These are phyloP conservation scores for Monosporascus sp. DNA, from an alignment of 2,329 filamentous ascomycete species.

Conservation along the genomic window DNA sequence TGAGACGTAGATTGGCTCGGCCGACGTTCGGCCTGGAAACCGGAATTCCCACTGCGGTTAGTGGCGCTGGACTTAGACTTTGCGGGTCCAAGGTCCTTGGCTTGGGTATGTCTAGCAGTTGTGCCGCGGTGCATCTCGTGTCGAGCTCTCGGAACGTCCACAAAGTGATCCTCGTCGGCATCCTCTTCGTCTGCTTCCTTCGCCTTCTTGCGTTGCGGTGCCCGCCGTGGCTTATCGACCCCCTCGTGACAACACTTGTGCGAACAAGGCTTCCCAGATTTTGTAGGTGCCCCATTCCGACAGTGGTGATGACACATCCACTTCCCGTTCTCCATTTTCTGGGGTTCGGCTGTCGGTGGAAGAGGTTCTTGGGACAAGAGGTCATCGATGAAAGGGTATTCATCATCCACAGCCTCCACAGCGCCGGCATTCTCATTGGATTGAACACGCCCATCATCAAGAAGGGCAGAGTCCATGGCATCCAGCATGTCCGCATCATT, in stretches of 20 bases:
- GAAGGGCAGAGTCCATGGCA: slow-evolving; percentile 20
- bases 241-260: slow-evolving; percentile 71
- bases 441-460: slow-evolving; percentile 12
- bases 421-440: slow-evolving; percentile 6
- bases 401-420: slow-evolving; percentile 29
- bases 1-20: not conserved
- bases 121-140: not conserved
- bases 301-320: slow-evolving; percentile 72
- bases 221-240: slow-evolving; percentile 55
- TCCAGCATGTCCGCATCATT: slow-evolving; percentile 37
- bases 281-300: slow-evolving; percentile 29
- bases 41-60: not conserved
- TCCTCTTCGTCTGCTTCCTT: slow-evolving; percentile 15
- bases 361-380: slow-evolving; percentile 27
- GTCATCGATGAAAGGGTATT: slow-evolving; percentile 48
- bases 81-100: not conserved
- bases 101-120: not conserved
- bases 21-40: not conserved
- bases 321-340: slow-evolving; percentile 60
- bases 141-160: not conserved
- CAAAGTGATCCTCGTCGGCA: slow-evolving; percentile 1
- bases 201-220: slow-evolving; percentile 23
- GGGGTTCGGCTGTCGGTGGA: slow-evolving; percentile 28
- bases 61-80: not conserved
- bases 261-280: slow-evolving; percentile 48